Evolutionary conservation across 139 green algal genomes (phyloP), one percentile per base, ranked within the genome.

Genomic region (Medakamo hakoo): DNA sequence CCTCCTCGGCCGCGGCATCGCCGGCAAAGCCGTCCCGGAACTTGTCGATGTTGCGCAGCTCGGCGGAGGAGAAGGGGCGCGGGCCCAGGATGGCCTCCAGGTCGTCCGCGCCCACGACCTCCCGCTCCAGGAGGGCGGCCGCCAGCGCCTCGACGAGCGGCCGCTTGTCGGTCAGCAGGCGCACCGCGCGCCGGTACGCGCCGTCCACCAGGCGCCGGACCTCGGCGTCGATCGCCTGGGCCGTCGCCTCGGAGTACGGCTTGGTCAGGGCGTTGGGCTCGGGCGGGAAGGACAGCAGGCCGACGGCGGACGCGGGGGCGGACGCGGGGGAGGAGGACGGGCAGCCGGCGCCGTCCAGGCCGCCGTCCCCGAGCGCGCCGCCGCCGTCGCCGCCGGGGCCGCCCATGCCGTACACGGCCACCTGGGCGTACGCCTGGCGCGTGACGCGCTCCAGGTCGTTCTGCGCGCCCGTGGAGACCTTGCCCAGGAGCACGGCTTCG

Each of bases 391-490:
- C n/a, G n/a, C n/a, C n/a, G n/a, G n/a, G n/a, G n/a, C n/a, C n/a
- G n/a, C n/a, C n/a, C 85, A 99, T 96, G 70, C 93, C 93, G 64
- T 98, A 98, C 27, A 98, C 72, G 1, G 84, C 84, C 2, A 96
- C 84, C 68, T 84, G 76, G 4, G 78, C 75, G 74, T 99, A 98
- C 0, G 93, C 89, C 85, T 95, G 94, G 70, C 94, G 86, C 4
- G 93, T 99, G 4, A 98, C 77, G 32, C 86, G 84, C 78, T 99
- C 91, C 71, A 99, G 77, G 78, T 99, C 93, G 66, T 99, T 99
- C 72, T 97, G 90, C 1, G 93, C 93, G 24, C 89, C 88, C 19
- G 93, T 98, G 60, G 81, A 94, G 64, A 99, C 95, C 67, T 86
- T 89, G 27, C 93, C 93, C 30, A 99, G 76, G 76, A 99, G 84